These are phyloP conservation scores for Isabelozyma rhagii DNA, from an alignment of 805 yeast species.

Conservation along the genomic window DNA sequence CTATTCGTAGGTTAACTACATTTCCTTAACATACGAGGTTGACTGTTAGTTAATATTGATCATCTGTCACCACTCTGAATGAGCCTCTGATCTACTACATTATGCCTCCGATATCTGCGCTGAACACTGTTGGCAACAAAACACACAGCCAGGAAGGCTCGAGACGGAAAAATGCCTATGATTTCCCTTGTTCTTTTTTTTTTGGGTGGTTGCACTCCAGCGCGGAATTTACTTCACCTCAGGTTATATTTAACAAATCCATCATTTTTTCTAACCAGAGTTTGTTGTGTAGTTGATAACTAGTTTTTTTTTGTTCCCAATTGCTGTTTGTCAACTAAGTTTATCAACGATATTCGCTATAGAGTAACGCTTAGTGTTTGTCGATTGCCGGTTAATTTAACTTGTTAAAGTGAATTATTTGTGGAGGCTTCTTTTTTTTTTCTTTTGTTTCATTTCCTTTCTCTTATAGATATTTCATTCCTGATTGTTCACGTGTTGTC, in stretches of 20 bases:
- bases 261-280: background rate
- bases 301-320: conserved; percentile 12
- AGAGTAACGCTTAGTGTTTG: background rate
- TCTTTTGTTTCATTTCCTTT: conserved; percentile 12
- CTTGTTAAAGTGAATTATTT: background rate
- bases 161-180: background rate
- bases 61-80: too few relatives aligned
- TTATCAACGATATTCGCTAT: background rate
- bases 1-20: too few relatives aligned
- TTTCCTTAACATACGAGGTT: too few relatives aligned
- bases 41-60: too few relatives aligned
- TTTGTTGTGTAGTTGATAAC: conserved; percentile 4
- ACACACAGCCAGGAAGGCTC: too few relatives aligned
- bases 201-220: background rate
- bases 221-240: background rate
- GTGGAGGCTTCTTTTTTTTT: background rate
- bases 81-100: too few relatives aligned
- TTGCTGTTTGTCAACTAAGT: background rate
- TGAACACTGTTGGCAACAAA: too few relatives aligned
- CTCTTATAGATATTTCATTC: conserved; percentile 12
- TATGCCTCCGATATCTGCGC: too few relatives aligned
- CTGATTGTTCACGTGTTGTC: conserved; percentile 9
- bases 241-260: background rate
- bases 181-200: too few relatives aligned
- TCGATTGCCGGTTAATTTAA: background rate